phyloP scores from a whole-genome alignment of 164 flowering plant genomes.

The Paratinospora sagittata region DNA sequence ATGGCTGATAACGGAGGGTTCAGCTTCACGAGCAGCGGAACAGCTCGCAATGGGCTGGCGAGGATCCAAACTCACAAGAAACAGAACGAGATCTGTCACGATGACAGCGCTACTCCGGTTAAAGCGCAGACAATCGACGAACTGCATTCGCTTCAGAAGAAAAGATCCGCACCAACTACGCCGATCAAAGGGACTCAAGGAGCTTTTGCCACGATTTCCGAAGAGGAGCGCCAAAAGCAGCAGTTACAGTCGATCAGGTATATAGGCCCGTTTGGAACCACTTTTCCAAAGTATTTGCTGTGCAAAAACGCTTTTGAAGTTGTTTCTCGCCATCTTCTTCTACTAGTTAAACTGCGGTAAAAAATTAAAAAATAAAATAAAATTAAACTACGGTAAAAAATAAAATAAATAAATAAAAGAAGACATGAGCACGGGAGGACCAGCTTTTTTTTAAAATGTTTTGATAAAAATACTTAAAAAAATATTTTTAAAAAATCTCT shows the following conservation, averaged over 20 bases:
- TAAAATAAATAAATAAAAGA: no score
- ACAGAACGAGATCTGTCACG: slow-evolving; percentile 51
- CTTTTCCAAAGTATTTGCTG: no score
- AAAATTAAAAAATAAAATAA: no score
- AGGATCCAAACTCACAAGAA: slow-evolving; percentile 36
- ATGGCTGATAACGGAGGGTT: slow-evolving; percentile 42
- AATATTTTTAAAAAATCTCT: no score
- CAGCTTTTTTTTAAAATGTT: no score
- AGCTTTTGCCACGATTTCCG: slow-evolving; percentile 38
- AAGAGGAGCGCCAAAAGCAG: slow-evolving; percentile 71
- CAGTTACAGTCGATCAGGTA: slow-evolving; percentile 98
- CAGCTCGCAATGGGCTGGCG: slow-evolving; percentile 34
- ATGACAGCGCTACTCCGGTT: slow-evolving; percentile 49
- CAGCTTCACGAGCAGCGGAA: slow-evolving; percentile 20
- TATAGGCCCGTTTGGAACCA: no score
- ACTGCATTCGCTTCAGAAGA: slow-evolving; percentile 77
- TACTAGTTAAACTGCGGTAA: no score
- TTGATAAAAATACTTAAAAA: no score
- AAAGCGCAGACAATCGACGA: slow-evolving; percentile 79
- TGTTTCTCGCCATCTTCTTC: no score
- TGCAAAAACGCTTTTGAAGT: no score
- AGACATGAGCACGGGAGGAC: no score
- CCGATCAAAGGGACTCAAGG: slow-evolving; percentile 44
- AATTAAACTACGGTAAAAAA: no score
- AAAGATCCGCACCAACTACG: slow-evolving; percentile 70